A percentile compares a stretch with the other conserved stretches of the same genome.
phyloP scores from a whole-genome alignment of 2,329 filamentous ascomycete genomes.

The Aspergillus floridensis region DNA sequence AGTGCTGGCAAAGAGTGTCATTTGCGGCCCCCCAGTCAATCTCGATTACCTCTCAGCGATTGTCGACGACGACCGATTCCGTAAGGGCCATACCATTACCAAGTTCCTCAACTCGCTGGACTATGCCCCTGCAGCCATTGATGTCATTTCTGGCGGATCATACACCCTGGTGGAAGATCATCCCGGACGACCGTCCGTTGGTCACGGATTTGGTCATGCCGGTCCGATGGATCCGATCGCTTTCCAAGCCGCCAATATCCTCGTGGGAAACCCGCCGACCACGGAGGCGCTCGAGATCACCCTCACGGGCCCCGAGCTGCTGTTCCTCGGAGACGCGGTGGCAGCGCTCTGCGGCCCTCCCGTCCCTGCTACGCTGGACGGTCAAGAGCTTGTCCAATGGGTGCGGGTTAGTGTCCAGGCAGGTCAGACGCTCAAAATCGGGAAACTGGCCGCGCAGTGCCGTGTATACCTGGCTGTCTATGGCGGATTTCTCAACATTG shows the following conservation, averaged over 20 bases:
- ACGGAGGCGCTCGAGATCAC: conserved; percentile 61
- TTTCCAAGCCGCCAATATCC: conserved; percentile 57
- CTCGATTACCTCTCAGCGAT: too few species aligned
- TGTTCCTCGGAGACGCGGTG: conserved; percentile 54
- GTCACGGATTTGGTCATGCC: too few species aligned
- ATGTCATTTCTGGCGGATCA: too few species aligned
- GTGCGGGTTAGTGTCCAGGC: conserved; percentile 50
- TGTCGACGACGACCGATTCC: too few species aligned
- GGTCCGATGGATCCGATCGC: conserved; percentile 63
- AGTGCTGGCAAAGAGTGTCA: too few species aligned
- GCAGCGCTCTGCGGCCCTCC: conserved; percentile 58
- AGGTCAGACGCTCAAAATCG: conserved; percentile 55
- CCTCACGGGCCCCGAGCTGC: conserved; percentile 57
- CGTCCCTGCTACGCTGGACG: conserved; percentile 54
- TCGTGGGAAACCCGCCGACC: conserved; percentile 56
- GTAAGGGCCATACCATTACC: too few species aligned
- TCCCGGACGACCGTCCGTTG: too few species aligned
- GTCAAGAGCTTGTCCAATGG: conserved; percentile 54
- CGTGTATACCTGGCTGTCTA: conserved; percentile 59
- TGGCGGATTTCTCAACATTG: conserved; percentile 54
- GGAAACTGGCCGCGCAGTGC: conserved; percentile 50
- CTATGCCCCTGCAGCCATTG: too few species aligned
- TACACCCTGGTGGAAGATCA: too few species aligned
- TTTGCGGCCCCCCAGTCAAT: too few species aligned
- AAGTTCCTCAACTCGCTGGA: too few species aligned